Percentiles rank a stretch among this genome's conserved stretches.
These are phyloP conservation scores for Kazachstania sp. DNA, from an alignment of 1,139 yeast genomes.

Conservation along the genomic window DNA sequence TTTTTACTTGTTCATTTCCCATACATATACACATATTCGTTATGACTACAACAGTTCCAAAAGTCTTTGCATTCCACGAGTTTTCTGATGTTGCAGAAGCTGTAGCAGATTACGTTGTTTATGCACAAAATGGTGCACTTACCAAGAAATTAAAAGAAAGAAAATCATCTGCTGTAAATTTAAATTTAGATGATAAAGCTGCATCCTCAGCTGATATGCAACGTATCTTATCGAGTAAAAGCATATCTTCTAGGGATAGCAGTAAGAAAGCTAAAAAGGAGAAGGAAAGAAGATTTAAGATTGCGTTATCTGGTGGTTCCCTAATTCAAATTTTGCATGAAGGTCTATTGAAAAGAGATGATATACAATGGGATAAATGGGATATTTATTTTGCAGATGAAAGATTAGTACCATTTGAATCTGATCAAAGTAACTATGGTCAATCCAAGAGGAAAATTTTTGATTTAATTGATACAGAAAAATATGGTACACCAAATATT, in stretches of 20 bases:
- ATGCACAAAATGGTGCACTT: conserved; percentile 56
- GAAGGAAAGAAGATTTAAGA: conserved; percentile 53
- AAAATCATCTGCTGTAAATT: conserved; percentile 15
- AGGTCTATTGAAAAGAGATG: conserved; percentile 67
- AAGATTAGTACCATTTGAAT: conserved; percentile 81
- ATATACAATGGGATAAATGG: conserved; percentile 90
- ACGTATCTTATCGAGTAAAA: conserved; percentile 11
- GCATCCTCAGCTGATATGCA: conserved; percentile 9
- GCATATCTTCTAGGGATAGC: conserved; percentile 9
- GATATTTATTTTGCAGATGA: conserved; percentile 96
- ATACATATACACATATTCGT: background rate
- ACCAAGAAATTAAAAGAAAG: conserved; percentile 17
- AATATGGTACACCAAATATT: conserved; percentile 53
- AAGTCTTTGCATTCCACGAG: conserved; percentile 83
- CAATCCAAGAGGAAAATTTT: conserved; percentile 75
- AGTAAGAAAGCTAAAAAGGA: conserved; percentile 12
- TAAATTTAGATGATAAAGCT: conserved; percentile 6
- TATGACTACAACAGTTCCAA: conserved; percentile 91
- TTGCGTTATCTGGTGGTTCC: conserved; percentile 91
- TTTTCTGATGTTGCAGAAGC: conserved; percentile 89
- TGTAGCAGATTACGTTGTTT: conserved; percentile 79
- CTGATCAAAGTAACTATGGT: conserved; percentile 83
- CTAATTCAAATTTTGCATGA: conserved; percentile 76
- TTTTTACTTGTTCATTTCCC: background rate
- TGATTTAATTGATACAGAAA: conserved; percentile 47